Conservation (phyloP, 164 flowering plant genomes). For the Stephania cephalantha region DNA sequence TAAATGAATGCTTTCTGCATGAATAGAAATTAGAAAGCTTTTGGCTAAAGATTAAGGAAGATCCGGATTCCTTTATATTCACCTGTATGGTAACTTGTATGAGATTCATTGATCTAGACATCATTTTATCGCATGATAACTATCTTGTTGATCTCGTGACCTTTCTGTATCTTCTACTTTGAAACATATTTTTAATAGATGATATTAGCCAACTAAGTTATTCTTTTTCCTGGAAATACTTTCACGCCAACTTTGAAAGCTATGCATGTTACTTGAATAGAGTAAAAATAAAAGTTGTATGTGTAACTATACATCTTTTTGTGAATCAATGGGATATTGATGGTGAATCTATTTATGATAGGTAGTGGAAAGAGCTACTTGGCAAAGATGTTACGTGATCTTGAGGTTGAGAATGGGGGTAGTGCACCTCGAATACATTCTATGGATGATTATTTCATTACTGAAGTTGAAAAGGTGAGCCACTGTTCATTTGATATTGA, state of each 20-base stretch:
- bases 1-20: too few relatives aligned
- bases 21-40: too few relatives aligned
- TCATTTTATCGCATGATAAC: too few relatives aligned
- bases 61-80: too few relatives aligned
- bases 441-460: constrained; percentile 99
- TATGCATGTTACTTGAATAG: neutral
- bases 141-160: neutral
- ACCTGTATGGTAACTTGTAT: too few relatives aligned
- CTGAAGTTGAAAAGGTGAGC: constrained; percentile 92
- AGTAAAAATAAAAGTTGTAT: neutral
- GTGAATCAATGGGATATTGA: neutral
- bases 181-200: neutral
- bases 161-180: neutral
- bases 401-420: constrained; percentile 93
- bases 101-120: too few relatives aligned
- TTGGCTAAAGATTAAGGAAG: too few relatives aligned
- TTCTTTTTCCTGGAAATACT: neutral
- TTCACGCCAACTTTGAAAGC: neutral
- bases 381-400: constrained; percentile 84
- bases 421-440: constrained; percentile 87
- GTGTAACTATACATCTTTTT: neutral
- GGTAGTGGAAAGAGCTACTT: constrained; percentile 98
- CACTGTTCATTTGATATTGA: neutral
- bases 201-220: neutral
- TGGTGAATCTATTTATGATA: constrained; percentile 13